Conservation (phyloP, 2,329 filamentous ascomycete species). For the Fusarium fracticaudum region DNA sequence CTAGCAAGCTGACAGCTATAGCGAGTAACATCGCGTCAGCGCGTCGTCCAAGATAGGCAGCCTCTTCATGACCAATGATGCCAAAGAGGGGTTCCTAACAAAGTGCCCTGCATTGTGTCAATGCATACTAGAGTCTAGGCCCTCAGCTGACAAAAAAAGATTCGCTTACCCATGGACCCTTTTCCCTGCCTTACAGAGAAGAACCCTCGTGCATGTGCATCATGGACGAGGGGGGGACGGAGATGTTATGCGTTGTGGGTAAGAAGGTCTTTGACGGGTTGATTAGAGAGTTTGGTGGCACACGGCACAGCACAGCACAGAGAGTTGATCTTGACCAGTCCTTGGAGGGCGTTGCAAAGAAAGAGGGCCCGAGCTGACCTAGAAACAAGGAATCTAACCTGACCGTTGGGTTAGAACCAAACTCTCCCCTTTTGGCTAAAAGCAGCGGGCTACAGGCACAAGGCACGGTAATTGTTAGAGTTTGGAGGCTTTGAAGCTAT, state of each 20-base stretch:
- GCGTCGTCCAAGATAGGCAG: neutral
- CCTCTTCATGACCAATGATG: neutral
- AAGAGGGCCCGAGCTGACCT: neutral
- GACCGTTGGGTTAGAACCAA: neutral
- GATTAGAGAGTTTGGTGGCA: conserved; percentile 12
- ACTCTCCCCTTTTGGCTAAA: neutral
- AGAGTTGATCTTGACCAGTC: neutral
- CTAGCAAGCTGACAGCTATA: neutral
- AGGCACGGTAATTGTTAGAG: neutral
- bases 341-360: neutral
- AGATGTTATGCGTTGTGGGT: neutral
- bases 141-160: neutral
- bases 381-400: neutral
- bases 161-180: neutral
- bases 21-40: neutral
- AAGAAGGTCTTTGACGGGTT: neutral
- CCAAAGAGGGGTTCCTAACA: neutral
- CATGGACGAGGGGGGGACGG: neutral
- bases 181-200: neutral
- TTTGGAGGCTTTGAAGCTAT: neutral
- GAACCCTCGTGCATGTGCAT: neutral
- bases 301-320: neutral
- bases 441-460: neutral
- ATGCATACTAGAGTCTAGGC: conserved; percentile 1
- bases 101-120: neutral